Conservation (phyloP, 2,329 filamentous ascomycete species). For the Beauveria varroae region DNA sequence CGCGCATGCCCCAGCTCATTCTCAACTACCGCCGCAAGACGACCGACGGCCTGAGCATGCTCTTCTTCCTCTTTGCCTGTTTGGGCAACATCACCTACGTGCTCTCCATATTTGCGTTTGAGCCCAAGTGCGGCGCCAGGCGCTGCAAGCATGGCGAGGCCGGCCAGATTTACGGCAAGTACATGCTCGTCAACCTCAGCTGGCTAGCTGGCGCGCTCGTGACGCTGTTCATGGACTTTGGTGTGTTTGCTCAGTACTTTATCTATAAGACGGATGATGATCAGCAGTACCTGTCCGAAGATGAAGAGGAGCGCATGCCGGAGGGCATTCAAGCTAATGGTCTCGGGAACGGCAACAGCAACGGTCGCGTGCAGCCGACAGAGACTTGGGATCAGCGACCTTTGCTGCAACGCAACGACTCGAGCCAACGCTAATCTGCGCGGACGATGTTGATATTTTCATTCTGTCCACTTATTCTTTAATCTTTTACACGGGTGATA, state of each 20-base stretch:
- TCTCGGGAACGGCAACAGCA: conserved; percentile 11
- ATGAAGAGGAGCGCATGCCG: conserved; percentile 21
- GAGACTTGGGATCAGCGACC: conserved; percentile 35
- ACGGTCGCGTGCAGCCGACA: conserved; percentile 20
- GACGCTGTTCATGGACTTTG: conserved; percentile 75
- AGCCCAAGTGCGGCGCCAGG: conserved; percentile 55
- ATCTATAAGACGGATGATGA: conserved; percentile 51
- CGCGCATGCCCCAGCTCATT: conserved; percentile 80
- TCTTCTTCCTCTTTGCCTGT: conserved; percentile 96
- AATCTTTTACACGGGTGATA: not conserved
- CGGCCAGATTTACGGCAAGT: conserved; percentile 60
- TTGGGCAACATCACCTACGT: conserved; percentile 93
- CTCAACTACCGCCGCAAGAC: conserved; percentile 90
- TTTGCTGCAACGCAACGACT: conserved; percentile 25
- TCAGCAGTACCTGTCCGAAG: conserved; percentile 27
- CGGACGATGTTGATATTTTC: not conserved
- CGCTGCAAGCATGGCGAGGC: conserved; percentile 61
- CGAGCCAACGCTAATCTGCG: conserved; percentile 3
- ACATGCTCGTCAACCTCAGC: conserved; percentile 82
- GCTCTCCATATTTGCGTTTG: conserved; percentile 83
- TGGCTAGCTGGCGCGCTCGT: conserved; percentile 89
- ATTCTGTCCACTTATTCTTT: not conserved
- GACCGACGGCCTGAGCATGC: conserved; percentile 84
- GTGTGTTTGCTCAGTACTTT: conserved; percentile 88
- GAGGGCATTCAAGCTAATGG: conserved; percentile 22